phyloP scores from a whole-genome alignment of 2,329 filamentous ascomycete species.

The Onygenales sp. region DNA sequence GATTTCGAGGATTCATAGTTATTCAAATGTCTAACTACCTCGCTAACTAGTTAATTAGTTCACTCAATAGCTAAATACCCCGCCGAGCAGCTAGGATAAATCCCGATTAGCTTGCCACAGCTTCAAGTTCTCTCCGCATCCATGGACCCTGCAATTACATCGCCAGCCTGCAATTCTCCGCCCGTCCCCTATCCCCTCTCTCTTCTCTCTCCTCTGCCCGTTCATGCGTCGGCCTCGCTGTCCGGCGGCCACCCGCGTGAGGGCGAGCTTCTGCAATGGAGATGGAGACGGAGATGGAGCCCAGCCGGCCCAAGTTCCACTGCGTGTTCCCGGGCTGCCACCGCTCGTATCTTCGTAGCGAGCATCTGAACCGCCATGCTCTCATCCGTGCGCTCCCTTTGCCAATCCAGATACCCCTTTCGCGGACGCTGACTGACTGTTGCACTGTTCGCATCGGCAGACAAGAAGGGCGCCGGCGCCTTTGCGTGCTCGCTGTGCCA shows the following conservation, averaged over 20 bases:
- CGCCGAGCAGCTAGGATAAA: too few relatives aligned
- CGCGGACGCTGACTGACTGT: background rate
- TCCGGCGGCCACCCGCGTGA: conserved; percentile 6
- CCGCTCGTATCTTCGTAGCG: conserved; percentile 14
- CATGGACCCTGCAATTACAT: too few relatives aligned
- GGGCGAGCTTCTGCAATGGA: conserved; percentile 2
- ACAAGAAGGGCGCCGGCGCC: conserved; percentile 12
- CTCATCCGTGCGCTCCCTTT: conserved; percentile 12
- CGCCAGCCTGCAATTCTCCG: too few relatives aligned
- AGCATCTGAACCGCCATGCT: conserved; percentile 16
- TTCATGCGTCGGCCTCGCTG: background rate
- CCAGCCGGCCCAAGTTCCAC: conserved; percentile 8
- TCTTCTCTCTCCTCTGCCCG: background rate
- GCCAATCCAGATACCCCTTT: background rate
- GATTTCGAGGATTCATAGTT: too few relatives aligned
- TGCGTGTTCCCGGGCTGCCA: conserved; percentile 14
- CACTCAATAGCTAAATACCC: too few relatives aligned
- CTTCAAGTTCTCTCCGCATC: too few relatives aligned
- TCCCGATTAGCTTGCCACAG: too few relatives aligned
- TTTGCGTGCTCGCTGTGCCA: conserved; percentile 15
- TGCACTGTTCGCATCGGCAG: conserved; percentile 1
- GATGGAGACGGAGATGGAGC: conserved; percentile 10
- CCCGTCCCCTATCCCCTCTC: too few relatives aligned
- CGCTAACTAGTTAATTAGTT: too few relatives aligned
- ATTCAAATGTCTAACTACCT: too few relatives aligned